phyloP scores from a whole-genome alignment of 2,329 filamentous ascomycete genomes.

The Colletotrichum endophyticum region DNA sequence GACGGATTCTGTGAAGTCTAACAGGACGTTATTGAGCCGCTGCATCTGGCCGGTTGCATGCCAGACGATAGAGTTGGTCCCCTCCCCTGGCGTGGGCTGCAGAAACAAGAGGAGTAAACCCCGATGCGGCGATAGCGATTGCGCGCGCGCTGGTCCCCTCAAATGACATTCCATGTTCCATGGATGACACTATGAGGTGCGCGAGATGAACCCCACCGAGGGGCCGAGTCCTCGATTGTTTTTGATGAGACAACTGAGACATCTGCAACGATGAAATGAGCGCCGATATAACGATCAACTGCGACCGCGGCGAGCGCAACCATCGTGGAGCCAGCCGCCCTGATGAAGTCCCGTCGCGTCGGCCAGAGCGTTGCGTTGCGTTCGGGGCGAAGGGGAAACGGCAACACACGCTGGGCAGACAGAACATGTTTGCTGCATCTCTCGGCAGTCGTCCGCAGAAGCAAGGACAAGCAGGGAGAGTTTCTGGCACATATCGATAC shows the following conservation, averaged over 20 bases:
- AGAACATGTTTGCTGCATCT: not conserved
- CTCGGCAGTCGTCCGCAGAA: not conserved
- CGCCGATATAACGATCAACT: constrained; percentile 1
- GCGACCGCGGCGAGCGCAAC: not conserved
- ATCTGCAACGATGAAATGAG: constrained; percentile 2
- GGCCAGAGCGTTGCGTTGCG: not conserved
- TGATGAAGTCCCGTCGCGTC: not conserved
- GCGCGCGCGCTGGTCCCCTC: not conserved
- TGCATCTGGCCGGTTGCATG: not conserved
- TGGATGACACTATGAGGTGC: not conserved
- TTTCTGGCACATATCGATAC: not conserved
- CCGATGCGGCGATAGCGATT: not conserved
- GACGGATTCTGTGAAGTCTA: not conserved
- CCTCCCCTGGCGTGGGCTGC: not conserved
- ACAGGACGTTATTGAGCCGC: not conserved
- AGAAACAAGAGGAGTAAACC: not conserved
- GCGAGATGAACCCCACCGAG: constrained; percentile 15
- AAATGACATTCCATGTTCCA: not conserved
- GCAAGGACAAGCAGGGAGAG: not conserved
- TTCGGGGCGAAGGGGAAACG: not conserved
- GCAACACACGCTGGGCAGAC: not conserved
- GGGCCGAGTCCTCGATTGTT: not conserved
- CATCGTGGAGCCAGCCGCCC: not conserved
- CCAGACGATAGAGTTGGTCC: not conserved
- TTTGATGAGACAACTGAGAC: constrained; percentile 10